phyloP scores from a whole-genome alignment of 495 filamentous ascomycete genomes.

The Xanthoparmelia taractica region DNA sequence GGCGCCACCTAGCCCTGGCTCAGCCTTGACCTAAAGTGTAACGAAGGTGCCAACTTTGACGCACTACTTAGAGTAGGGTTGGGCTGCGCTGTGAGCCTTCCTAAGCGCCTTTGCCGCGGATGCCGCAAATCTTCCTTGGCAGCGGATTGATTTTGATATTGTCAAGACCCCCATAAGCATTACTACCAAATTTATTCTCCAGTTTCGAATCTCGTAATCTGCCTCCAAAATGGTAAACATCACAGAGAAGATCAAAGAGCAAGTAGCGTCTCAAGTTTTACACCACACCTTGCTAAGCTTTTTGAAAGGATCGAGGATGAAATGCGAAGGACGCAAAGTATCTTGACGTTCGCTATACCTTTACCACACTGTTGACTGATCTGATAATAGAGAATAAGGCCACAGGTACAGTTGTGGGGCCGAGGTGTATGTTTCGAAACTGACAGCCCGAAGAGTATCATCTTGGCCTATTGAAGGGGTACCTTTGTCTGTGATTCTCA shows the following conservation, averaged over 20 bases:
- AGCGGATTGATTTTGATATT: not conserved
- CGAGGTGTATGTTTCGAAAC: not conserved
- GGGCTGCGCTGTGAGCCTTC: too few relatives aligned
- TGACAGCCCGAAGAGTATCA: conserved; percentile 69
- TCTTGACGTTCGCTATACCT: conserved; percentile 22
- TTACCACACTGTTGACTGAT: conserved; percentile 31
- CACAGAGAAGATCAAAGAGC: conserved; percentile 99
- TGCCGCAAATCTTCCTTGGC: too few relatives aligned
- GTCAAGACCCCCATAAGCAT: not conserved
- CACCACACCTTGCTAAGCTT: conserved; percentile 13
- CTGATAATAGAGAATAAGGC: conserved; percentile 85
- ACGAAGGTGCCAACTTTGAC: too few relatives aligned
- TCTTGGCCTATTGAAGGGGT: conserved; percentile 96
- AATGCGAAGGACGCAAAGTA: conserved; percentile 98
- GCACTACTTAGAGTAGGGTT: too few relatives aligned
- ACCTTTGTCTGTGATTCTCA: conserved; percentile 18
- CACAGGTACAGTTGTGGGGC: conserved; percentile 56
- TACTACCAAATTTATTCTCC: not conserved
- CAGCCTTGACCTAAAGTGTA: too few relatives aligned
- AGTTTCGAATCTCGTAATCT: not conserved
- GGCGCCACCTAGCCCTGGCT: too few relatives aligned
- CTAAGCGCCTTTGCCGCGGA: not conserved
- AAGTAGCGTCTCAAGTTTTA: conserved; percentile 28
- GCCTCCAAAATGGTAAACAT: conserved; percentile 91
- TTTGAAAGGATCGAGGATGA: conserved; percentile 89